phyloP scores from a whole-genome alignment of 2,329 filamentous ascomycete genomes.

The Aspergillus arachidicola region DNA sequence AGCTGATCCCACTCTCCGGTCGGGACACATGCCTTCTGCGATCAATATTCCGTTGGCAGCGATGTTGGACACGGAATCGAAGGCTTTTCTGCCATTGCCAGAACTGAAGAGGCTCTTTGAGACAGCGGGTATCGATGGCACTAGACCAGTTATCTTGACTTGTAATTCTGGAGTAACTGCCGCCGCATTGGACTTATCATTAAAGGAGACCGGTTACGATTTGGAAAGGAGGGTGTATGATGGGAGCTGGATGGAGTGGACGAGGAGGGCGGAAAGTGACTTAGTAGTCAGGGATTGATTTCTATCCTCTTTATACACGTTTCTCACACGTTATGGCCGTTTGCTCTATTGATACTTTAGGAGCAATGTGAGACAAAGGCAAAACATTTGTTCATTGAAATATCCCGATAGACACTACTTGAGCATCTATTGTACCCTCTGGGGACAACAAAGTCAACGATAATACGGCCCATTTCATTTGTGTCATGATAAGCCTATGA shows the following conservation, averaged over 20 bases:
- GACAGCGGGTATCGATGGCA: constrained; percentile 19
- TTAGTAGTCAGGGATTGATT: constrained; percentile 8
- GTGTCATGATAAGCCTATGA: too few relatives aligned
- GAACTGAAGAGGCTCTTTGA: constrained; percentile 19
- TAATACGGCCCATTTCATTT: too few relatives aligned
- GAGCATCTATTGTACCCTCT: too few relatives aligned
- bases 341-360: too few relatives aligned
- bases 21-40: constrained; percentile 31
- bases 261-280: constrained; percentile 18
- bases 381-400: too few relatives aligned
- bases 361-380: too few relatives aligned
- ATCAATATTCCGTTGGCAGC: constrained; percentile 29
- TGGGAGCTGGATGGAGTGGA: constrained; percentile 38
- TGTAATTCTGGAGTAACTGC: constrained; percentile 37
- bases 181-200: constrained; percentile 28
- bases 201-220: constrained; percentile 22
- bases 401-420: too few relatives aligned
- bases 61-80: constrained; percentile 19
- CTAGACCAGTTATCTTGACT: constrained; percentile 23
- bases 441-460: too few relatives aligned
- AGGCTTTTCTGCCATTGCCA: constrained; percentile 13
- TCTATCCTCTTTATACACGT: not conserved
- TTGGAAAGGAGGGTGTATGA: constrained; percentile 30
- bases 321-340: not conserved
- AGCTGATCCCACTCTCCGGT: constrained; percentile 16